Base-by-base conservation (phyloP, 345 rosid species). In the Raphanus sativus region DNA sequence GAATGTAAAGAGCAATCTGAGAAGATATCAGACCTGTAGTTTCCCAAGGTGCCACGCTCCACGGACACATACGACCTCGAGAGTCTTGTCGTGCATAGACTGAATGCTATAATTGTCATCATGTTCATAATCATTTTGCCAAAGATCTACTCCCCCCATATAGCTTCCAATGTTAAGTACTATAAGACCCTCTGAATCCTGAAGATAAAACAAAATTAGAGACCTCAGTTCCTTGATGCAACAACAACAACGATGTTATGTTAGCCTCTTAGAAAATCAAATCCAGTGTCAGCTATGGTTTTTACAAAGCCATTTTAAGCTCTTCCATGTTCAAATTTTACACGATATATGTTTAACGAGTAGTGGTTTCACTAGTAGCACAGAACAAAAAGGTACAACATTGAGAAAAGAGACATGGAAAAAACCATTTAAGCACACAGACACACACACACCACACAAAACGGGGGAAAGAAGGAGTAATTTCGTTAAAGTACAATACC, bases 1-100 rank as follows among this genome's bases (percentile, higher is more conserved):
- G 1, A 62, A 24, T 56, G 60, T 0, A 76, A 29, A 59, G 62
- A 60, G 63, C 25, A 10, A 33, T 16, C 36, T 1, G 13, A 48
- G 4, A 64, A 63, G 73, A 33, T 33, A n/a, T 45, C 13, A 50
- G 24, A 89, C 97, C 94, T 91, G 97, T 79, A 91, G 89, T 71
- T 89, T 91, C 58, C 97, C 97, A 11, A 91, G 94, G 73, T 91
- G 97, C 97, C 97, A 91, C 11, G 97, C 93, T 73, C 97, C 97
- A 68, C 89, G 82, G 42, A 91, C 80, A 32, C 90, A 88, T 29
- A 91, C 97, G 63, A 91, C 92, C 84, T 91, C 97, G 10, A 91
- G 88, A 38, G 81, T 74, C 77, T 88, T 87, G 83, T 91, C 97
- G 69, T 91, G 92, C 91, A 88, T 89, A 28, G 76, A 85, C 81